Percentiles rank a stretch among this genome's conserved stretches.
Evolutionary conservation across 2,329 filamentous ascomycete species (phyloP).

Genomic region (Cercospora sp.): DNA sequence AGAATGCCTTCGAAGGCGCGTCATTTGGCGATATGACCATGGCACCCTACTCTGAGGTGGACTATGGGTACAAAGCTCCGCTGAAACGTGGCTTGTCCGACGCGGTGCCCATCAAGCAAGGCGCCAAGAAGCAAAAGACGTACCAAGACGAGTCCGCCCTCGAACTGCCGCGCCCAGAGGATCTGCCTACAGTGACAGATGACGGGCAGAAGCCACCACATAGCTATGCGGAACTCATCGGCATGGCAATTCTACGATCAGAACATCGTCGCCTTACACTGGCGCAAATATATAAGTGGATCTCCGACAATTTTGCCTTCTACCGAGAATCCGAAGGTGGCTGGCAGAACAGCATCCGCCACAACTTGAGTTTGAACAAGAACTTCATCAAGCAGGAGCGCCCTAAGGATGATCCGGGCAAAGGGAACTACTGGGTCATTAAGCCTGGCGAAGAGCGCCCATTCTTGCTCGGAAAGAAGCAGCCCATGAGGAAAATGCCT

Average conservation of each 20-base stretch:
- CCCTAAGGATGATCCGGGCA: constrained; percentile 94
- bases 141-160: constrained; percentile 50
- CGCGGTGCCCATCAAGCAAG: constrained; percentile 55
- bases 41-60: constrained; percentile 44
- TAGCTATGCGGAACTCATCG: constrained; percentile 93
- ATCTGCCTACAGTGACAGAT: constrained; percentile 80
- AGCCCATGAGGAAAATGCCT: constrained; percentile 58
- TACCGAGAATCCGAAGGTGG: constrained; percentile 82
- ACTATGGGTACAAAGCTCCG: constrained; percentile 47
- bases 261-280: constrained; percentile 81
- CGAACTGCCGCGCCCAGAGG: constrained; percentile 67
- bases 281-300: constrained; percentile 98
- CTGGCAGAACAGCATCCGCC: constrained; percentile 99
- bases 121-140: constrained; percentile 65
- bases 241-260: constrained; percentile 91
- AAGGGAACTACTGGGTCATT: constrained; percentile 97
- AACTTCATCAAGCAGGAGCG: constrained; percentile 93
- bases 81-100: constrained; percentile 68
- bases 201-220: constrained; percentile 86
- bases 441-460: constrained; percentile 83
- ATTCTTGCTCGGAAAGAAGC: constrained; percentile 81
- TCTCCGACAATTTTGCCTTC: constrained; percentile 89
- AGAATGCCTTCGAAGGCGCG: constrained; percentile 30
- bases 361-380: constrained; percentile 96
- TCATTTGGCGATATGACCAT: constrained; percentile 42